phyloP scores from a whole-genome alignment of 805 yeast species.

The Jamesozyma hellenica region DNA sequence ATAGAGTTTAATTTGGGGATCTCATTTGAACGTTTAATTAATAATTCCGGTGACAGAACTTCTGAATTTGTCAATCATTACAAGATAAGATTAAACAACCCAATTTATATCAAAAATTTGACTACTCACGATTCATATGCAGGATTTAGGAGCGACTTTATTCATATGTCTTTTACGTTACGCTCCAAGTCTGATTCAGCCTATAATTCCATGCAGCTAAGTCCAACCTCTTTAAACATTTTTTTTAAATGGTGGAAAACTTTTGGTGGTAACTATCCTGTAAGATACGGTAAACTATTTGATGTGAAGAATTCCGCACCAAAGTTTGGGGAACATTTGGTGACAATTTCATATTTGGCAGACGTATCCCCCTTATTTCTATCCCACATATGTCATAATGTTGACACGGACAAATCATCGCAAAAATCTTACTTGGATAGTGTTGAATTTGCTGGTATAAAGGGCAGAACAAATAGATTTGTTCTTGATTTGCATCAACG shows the following conservation, averaged over 20 bases:
- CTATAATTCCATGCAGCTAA: constrained; percentile 66
- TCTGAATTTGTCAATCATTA: constrained; percentile 49
- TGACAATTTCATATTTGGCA: constrained; percentile 72
- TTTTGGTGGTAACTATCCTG: constrained; percentile 74
- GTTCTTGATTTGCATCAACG: constrained; percentile 59
- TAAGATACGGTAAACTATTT: constrained; percentile 66
- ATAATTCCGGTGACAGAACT: constrained; percentile 32
- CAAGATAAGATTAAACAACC: constrained; percentile 47
- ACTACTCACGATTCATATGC: constrained; percentile 65
- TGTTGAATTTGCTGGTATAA: constrained; percentile 58
- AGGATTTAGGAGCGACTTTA: constrained; percentile 71
- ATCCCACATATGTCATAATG: constrained; percentile 54
- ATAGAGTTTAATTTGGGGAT: constrained; percentile 50
- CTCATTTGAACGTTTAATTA: constrained; percentile 39
- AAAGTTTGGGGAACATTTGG: constrained; percentile 67
- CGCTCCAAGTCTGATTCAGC: constrained; percentile 33
- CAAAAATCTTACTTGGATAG: constrained; percentile 10
- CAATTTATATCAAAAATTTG: constrained; percentile 38
- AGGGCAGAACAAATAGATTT: constrained; percentile 47
- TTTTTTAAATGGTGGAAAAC: constrained; percentile 82
- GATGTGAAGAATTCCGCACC: constrained; percentile 42
- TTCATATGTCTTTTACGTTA: constrained; percentile 60
- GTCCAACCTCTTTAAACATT: constrained; percentile 56
- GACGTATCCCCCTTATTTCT: constrained; percentile 62
- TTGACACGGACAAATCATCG: constrained; percentile 25